Evolutionary conservation across 2,329 filamentous ascomycete species (phyloP).

Genomic region (Elsinoe perseae): DNA sequence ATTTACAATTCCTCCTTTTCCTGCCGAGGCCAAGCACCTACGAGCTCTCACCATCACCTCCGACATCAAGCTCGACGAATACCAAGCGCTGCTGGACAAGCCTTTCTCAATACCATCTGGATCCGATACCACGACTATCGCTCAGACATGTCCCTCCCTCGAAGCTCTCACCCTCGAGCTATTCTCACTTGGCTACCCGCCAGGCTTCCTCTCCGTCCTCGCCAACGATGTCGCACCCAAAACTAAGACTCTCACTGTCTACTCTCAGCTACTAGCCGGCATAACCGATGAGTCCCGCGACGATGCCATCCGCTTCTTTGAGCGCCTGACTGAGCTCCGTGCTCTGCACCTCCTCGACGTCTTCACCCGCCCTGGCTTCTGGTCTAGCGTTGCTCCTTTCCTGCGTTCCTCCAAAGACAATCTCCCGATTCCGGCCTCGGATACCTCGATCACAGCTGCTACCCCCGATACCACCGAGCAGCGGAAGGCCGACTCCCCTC

Average conservation of each 20-base stretch:
- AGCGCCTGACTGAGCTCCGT: constrained; percentile 28
- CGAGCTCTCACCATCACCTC: constrained; percentile 42
- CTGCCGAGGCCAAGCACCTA: constrained; percentile 36
- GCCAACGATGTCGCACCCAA: constrained; percentile 33
- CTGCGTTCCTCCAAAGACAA: constrained; percentile 28
- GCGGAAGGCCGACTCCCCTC: constrained; percentile 13
- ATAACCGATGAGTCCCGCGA: constrained; percentile 32
- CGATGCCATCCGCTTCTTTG: constrained; percentile 39
- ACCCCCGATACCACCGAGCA: not conserved
- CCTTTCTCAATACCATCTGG: constrained; percentile 31
- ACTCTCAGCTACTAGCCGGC: constrained; percentile 40
- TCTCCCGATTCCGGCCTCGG: constrained; percentile 21
- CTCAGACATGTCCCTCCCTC: constrained; percentile 38
- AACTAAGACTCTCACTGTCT: constrained; percentile 38
- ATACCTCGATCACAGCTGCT: not conserved
- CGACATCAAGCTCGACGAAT: constrained; percentile 43
- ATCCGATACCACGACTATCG: constrained; percentile 41
- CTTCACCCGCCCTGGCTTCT: constrained; percentile 38
- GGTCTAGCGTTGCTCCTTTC: constrained; percentile 27
- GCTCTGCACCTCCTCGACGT: constrained; percentile 44
- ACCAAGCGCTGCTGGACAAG: constrained; percentile 33
- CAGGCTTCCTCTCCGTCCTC: constrained; percentile 36
- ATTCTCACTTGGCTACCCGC: constrained; percentile 42
- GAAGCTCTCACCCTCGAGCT: constrained; percentile 41
- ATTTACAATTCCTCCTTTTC: constrained; percentile 41